Evolutionary conservation across 148 eudicot species (phyloP).

Genomic region (Rhododendron williamsianum): DNA sequence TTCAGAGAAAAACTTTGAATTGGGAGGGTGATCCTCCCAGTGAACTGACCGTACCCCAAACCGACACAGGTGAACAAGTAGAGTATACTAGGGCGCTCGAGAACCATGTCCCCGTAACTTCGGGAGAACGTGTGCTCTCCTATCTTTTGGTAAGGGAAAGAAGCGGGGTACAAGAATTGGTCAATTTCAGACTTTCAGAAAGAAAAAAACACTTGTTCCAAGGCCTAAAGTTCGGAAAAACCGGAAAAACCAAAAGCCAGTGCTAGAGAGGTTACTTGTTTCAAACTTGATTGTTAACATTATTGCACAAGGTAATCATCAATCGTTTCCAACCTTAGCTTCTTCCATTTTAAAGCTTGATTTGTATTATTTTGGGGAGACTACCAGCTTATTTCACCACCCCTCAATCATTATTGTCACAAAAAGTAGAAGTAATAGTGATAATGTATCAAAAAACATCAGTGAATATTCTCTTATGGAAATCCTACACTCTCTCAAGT

Average conservation of each 20-base stretch:
- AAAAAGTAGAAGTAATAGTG: background rate
- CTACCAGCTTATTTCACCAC: background rate
- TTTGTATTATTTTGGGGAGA: background rate
- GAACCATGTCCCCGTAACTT: background rate
- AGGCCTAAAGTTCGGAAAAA: background rate
- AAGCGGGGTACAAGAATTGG: background rate
- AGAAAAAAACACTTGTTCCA: background rate
- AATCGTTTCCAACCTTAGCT: background rate
- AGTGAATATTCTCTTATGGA: background rate
- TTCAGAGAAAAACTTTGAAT: background rate
- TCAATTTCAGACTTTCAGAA: background rate
- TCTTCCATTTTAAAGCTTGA: background rate
- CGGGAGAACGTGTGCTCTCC: background rate
- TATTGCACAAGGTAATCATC: background rate
- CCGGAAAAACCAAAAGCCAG: background rate
- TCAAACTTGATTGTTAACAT: background rate
- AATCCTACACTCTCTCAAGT: background rate
- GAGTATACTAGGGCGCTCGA: background rate
- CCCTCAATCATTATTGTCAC: background rate
- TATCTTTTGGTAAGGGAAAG: background rate
- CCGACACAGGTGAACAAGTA: background rate
- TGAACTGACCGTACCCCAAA: background rate
- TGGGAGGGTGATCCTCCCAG: background rate
- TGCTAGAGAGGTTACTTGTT: background rate
- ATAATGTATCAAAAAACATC: background rate